These are phyloP conservation scores for Edaphochlamys debaryana DNA, from an alignment of 139 green algal species.

Conservation along the genomic window DNA sequence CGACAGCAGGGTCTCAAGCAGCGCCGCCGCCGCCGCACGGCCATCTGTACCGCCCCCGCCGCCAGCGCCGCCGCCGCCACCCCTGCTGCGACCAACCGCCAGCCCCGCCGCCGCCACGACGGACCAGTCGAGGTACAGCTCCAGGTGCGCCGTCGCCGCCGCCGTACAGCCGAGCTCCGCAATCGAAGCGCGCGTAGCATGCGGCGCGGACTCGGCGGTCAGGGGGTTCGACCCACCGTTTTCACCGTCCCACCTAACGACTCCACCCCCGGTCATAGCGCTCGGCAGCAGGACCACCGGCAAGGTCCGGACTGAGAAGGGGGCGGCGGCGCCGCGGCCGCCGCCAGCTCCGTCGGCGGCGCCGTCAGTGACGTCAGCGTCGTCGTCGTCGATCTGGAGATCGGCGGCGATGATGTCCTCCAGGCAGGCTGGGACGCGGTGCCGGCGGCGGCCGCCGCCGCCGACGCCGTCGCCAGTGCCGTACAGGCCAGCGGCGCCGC, in stretches of 20 bases:
- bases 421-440: neutral
- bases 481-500: neutral
- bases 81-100: too few species aligned
- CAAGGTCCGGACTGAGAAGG: neutral
- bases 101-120: neutral
- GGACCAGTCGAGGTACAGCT: conserved; percentile 26
- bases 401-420: conserved; percentile 28
- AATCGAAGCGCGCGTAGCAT: neutral
- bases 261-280: neutral
- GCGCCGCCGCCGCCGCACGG: too few species aligned
- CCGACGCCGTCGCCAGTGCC: neutral
- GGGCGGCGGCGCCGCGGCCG: neutral
- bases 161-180: conserved; percentile 5
- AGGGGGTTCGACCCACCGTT: too few species aligned
- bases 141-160: conserved; percentile 2
- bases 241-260: neutral
- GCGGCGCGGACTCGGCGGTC: neutral
- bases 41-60: too few species aligned
- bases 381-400: neutral
- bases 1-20: too few species aligned
- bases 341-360: neutral
- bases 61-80: too few species aligned
- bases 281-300: conserved; percentile 20
- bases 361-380: neutral
- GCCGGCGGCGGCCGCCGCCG: neutral